Conservation (phyloP, 2,329 filamentous ascomycete genomes). For the Cadophora luteo-olivacea region DNA sequence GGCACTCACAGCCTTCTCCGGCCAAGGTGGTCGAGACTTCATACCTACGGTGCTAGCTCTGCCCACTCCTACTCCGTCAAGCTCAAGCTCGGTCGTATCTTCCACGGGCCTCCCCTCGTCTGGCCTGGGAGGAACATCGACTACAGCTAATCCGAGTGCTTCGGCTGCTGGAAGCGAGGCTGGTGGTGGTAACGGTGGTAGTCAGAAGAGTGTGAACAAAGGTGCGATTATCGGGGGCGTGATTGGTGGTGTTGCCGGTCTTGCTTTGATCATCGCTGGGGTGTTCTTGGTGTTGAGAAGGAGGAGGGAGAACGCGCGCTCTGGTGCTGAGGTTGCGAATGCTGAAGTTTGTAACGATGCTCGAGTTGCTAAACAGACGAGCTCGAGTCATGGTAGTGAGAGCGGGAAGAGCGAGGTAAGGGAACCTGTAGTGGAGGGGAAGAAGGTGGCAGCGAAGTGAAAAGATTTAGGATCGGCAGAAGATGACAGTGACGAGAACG, state of each 20-base stretch:
- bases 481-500: too few relatives aligned
- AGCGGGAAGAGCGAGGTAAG: not conserved
- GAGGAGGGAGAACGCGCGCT: conserved; percentile 15
- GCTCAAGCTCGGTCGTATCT: not conserved
- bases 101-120: not conserved
- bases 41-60: conserved; percentile 25
- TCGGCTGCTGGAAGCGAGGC: not conserved
- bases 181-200: not conserved
- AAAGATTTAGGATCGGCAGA: not conserved
- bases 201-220: conserved; percentile 11
- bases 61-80: conserved; percentile 10
- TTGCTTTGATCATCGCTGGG: conserved; percentile 17
- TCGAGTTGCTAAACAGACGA: not conserved
- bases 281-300: conserved; percentile 22
- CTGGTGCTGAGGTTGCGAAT: not conserved
- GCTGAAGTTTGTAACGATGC: not conserved
- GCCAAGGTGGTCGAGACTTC: conserved; percentile 22
- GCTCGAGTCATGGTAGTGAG: not conserved
- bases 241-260: conserved; percentile 24
- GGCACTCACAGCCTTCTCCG: conserved; percentile 23
- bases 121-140: not conserved
- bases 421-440: not conserved
- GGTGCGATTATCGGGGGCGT: conserved; percentile 29
- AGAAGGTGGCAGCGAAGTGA: not conserved
- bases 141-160: not conserved